A percentile compares a stretch with the other conserved stretches of the same genome.
These are phyloP conservation scores for Solanum sejunctum DNA, from an alignment of 257 asterid genomes.

Conservation along the genomic window DNA sequence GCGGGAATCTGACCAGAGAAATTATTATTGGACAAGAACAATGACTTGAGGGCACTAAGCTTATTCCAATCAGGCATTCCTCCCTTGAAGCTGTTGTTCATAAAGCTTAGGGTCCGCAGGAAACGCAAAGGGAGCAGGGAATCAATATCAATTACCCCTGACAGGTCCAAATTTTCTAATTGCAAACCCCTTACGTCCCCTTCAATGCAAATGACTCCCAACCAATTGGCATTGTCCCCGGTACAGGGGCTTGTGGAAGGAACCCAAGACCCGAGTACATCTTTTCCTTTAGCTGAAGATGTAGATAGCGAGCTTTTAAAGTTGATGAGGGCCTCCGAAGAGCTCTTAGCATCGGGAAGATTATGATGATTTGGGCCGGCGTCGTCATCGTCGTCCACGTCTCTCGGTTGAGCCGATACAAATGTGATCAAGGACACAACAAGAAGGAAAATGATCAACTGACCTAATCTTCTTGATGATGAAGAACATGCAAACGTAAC, in stretches of 20 bases:
- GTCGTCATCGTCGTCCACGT: not conserved
- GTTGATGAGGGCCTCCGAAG: conserved; percentile 6
- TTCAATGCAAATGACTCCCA: conserved; percentile 57
- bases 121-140: conserved; percentile 33
- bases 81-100: conserved; percentile 60
- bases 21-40: conserved; percentile 55
- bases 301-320: not conserved
- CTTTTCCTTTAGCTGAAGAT: not conserved
- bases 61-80: conserved; percentile 82
- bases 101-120: conserved; percentile 60
- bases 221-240: conserved; percentile 41
- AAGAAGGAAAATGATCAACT: not conserved
- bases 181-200: conserved; percentile 71
- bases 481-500: not conserved
- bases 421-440: not conserved
- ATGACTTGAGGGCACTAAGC: conserved; percentile 55
- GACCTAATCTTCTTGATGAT: not conserved
- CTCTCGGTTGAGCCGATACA: not conserved
- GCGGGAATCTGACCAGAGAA: conserved; percentile 52
- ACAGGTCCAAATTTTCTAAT: conserved; percentile 59
- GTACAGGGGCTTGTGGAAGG: conserved; percentile 43
- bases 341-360: not conserved
- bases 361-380: not conserved
- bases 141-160: conserved; percentile 59
- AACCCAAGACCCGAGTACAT: conserved; percentile 47